These are phyloP conservation scores for Cercospora canescens DNA, from an alignment of 2,329 filamentous ascomycete species.

Conservation along the genomic window DNA sequence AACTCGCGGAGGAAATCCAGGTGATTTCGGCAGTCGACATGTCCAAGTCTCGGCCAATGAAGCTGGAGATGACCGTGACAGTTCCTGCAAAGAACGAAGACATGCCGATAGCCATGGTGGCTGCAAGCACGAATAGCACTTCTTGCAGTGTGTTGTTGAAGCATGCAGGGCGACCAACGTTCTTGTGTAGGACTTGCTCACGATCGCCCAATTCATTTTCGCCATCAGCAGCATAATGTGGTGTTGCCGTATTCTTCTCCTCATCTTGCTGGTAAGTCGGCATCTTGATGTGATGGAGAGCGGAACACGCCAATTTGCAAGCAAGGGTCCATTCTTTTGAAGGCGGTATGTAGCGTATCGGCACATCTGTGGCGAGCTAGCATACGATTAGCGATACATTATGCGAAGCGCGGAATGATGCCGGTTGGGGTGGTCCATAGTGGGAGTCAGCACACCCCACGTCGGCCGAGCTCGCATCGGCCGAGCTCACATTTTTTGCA, in stretches of 20 bases:
- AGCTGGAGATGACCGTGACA: conserved; percentile 62
- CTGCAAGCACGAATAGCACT: conserved; percentile 64
- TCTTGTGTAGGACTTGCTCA: conserved; percentile 20
- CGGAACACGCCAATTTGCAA: neutral
- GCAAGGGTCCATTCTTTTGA: neutral
- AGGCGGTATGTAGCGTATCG: neutral
- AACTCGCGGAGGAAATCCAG: conserved; percentile 65
- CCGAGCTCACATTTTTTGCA: neutral
- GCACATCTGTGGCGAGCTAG: neutral
- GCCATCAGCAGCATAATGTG: neutral
- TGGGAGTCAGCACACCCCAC: neutral
- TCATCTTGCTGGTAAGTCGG: conserved; percentile 7
- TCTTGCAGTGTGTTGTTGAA: conserved; percentile 65
- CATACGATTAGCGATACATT: conserved; percentile 9
- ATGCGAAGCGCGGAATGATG: conserved; percentile 10
- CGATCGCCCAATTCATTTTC: conserved; percentile 12
- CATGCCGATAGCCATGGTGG: conserved; percentile 67
- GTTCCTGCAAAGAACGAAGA: conserved; percentile 60
- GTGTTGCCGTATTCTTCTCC: neutral
- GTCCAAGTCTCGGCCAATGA: conserved; percentile 55
- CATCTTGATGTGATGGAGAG: conserved; percentile 4
- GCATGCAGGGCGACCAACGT: conserved; percentile 52
- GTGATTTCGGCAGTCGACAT: conserved; percentile 68
- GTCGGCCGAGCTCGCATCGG: neutral
- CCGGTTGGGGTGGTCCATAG: conserved; percentile 4